Evolutionary conservation across 108 stramenopile genomes (phyloP).

Genomic region (Schizochytrium sp.): DNA sequence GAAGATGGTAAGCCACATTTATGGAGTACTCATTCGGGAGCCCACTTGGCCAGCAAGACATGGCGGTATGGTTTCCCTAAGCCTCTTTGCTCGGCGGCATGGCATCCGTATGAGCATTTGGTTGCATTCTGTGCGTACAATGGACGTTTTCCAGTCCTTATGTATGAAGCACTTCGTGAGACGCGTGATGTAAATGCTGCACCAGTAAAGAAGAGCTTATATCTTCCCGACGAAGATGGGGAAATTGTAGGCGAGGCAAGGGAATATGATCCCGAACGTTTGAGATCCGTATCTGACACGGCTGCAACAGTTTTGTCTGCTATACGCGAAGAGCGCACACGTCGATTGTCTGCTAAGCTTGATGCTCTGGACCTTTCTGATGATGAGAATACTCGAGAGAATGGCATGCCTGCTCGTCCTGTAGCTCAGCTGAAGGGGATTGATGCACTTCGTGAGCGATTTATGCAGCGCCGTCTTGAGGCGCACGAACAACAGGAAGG

Average conservation of each 20-base stretch:
- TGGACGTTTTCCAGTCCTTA: constrained; percentile 3
- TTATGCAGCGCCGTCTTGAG: constrained; percentile 5
- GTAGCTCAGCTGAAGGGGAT: neutral
- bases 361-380: constrained; percentile 6
- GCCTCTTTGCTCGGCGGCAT: neutral
- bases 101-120: constrained; percentile 54
- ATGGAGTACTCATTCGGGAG: neutral
- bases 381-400: constrained; percentile 1
- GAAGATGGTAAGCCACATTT: constrained; percentile 16
- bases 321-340: constrained; percentile 13
- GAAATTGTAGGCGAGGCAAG: neutral
- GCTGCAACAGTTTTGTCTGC: neutral
- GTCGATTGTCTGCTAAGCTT: neutral
- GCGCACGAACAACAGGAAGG: neutral
- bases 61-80: constrained; percentile 53
- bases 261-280: neutral
- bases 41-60: neutral
- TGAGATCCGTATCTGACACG: neutral
- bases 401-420: neutral
- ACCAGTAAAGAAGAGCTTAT: neutral
- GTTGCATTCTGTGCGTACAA: constrained; percentile 28
- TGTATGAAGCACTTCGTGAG: constrained; percentile 57
- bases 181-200: constrained; percentile 25
- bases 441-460: constrained; percentile 18
- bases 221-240: neutral